Conservation (phyloP, 106 monocot species). For the Amphibolis antarctica region DNA sequence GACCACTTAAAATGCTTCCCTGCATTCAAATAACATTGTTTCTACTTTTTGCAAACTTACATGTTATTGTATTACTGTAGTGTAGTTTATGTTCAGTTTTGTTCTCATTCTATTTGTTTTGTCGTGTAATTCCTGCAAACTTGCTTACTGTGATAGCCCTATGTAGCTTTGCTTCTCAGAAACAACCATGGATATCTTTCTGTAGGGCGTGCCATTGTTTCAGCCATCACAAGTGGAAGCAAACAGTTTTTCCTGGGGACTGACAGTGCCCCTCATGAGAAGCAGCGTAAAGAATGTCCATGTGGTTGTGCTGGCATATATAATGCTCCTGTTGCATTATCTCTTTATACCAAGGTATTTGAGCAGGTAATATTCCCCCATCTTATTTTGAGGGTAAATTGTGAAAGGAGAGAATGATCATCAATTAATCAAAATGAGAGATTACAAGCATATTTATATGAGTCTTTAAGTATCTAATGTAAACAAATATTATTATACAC, state of each 20-base stretch:
- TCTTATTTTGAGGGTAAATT: too few species aligned
- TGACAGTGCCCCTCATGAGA: constrained; percentile 91
- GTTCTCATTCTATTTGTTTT: too few species aligned
- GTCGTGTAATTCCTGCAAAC: neutral
- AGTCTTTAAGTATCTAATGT: too few species aligned
- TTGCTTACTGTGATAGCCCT: neutral
- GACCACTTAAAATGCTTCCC: neutral
- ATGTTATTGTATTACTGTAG: too few species aligned
- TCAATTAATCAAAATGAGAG: too few species aligned
- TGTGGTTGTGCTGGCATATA: constrained; percentile 97
- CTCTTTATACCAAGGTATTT: constrained; percentile 81
- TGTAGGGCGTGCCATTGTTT: constrained; percentile 73
- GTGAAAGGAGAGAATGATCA: too few species aligned
- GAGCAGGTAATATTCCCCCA: constrained; percentile 50
- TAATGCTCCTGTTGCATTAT: constrained; percentile 76
- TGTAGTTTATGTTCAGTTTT: too few species aligned
- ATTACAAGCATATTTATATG: too few species aligned
- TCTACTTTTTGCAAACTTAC: neutral
- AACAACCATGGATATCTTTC: neutral
- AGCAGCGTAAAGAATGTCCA: constrained; percentile 55
- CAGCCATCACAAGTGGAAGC: constrained; percentile 92
- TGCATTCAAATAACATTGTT: neutral
- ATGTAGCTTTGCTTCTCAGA: neutral
- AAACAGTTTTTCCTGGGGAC: constrained; percentile 83
- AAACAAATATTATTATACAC: too few species aligned